Base-by-base conservation (phyloP, 805 yeast species). In the Kluyveromyces wickerhamii region DNA sequence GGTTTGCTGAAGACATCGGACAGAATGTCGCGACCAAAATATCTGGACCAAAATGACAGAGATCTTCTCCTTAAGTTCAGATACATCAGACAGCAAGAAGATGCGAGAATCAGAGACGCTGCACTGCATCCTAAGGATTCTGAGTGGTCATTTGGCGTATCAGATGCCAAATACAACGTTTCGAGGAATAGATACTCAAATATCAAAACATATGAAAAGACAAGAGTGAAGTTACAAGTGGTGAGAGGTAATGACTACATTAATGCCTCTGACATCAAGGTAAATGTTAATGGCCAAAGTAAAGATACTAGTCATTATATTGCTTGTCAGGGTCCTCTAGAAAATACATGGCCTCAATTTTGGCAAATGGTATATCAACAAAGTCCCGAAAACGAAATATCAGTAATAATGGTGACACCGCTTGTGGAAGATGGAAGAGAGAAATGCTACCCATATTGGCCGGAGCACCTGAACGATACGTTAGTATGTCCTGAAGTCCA, bases 371-470 rank as follows among this genome's bases (percentile, higher is more conserved):
- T 84, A 9, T 67, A 74, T 32, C 74, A 79, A 30, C 71, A 79
- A 44, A 57, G 68, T 18, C 69, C 76, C 3, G 57, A 77, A 2
- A 69, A 82, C 13, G 60, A 83, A 11, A 68, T 75, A 3, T 71
- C 73, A 1, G 62, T 82, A 8, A 74, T 80, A 11, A 82, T 81
- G 89, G 70, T 82, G 24, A 81, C 94, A 0, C 85, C 92, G 0
- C 57, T 84, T 40, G 59, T 59, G 27, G 97, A 92, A 52, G 70
- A 73, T 35, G 73, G 74, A 2, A 68, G 77, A 18, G 77, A 70
- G 41, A 88, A 89, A 60, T 89, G 97, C 59, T 72, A 66, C 27
- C 72, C 83, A 22, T 92, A 79, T 58, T 89, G 97, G 97, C 67
- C 67, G 5, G 57, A 34, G 11, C 49, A 50, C 10, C 41, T 30